A percentile compares a stretch with the other conserved stretches of the same genome.
Evolutionary conservation across 116 monocot genomes (phyloP).

Genomic region (Cymodocea nodosa): DNA sequence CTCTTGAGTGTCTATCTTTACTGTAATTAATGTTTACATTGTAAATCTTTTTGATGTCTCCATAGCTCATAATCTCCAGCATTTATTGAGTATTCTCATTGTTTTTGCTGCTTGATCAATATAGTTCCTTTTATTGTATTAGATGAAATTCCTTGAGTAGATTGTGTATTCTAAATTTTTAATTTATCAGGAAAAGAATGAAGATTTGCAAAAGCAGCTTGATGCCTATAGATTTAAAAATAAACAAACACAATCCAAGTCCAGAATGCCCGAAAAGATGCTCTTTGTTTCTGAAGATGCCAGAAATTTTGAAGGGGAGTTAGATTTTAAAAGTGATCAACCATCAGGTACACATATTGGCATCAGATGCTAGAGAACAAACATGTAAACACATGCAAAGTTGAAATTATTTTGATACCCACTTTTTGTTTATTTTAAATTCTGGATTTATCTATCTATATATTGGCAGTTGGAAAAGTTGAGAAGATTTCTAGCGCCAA

Average conservation of each 20-base stretch:
- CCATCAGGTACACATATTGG: conserved; percentile 47
- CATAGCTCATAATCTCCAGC: too few species aligned
- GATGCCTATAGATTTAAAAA: conserved; percentile 58
- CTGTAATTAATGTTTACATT: too few species aligned
- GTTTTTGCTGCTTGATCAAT: background rate
- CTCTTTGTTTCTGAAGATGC: conserved; percentile 14
- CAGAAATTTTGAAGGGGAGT: conserved; percentile 8
- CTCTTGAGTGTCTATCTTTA: too few species aligned
- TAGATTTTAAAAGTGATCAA: conserved; percentile 21
- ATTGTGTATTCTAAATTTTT: background rate
- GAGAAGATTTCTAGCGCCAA: too few species aligned
- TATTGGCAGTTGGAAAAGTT: too few species aligned
- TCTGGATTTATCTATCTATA: too few species aligned
- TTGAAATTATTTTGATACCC: too few species aligned
- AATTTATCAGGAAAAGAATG: conserved; percentile 51
- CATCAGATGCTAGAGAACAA: background rate
- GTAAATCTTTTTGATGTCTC: too few species aligned
- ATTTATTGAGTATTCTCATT: too few species aligned
- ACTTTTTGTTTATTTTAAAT: too few species aligned
- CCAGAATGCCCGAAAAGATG: conserved; percentile 31
- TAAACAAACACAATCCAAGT: conserved; percentile 39
- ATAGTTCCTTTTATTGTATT: background rate
- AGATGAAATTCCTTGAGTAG: background rate
- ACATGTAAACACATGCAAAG: too few species aligned
- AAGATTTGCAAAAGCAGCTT: conserved; percentile 57